Evolutionary conservation across 2,329 filamentous ascomycete species (phyloP).

Genomic region (Aspergillus awamori): DNA sequence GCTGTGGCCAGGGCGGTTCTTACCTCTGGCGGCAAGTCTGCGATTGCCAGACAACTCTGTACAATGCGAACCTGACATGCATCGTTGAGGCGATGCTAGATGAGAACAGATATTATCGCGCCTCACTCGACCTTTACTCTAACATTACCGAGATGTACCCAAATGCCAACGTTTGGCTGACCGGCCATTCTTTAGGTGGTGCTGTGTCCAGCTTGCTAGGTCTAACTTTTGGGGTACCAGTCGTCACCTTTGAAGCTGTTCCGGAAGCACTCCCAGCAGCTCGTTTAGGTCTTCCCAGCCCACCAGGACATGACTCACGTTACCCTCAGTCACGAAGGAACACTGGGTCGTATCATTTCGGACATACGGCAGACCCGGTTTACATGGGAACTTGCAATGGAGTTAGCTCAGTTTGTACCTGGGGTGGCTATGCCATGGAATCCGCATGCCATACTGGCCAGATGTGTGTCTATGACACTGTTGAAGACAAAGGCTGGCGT

Average conservation of each 20-base stretch:
- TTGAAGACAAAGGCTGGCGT: slow-evolving; percentile 87
- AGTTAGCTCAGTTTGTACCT: slow-evolving; percentile 83
- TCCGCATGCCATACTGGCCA: slow-evolving; percentile 86
- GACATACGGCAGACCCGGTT: slow-evolving; percentile 92
- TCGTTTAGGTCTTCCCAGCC: slow-evolving; percentile 80
- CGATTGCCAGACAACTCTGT: slow-evolving; percentile 84
- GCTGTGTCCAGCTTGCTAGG: slow-evolving; percentile 86
- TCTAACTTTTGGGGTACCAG: slow-evolving; percentile 85
- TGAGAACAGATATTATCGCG: slow-evolving; percentile 90
- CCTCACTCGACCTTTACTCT: slow-evolving; percentile 83
- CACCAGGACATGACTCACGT: slow-evolving; percentile 73
- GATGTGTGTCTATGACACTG: slow-evolving; percentile 90
- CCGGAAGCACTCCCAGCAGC: slow-evolving; percentile 86
- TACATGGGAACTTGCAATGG: slow-evolving; percentile 94
- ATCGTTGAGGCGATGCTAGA: slow-evolving; percentile 72
- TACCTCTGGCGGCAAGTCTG: slow-evolving; percentile 91
- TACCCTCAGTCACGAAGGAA: slow-evolving; percentile 70
- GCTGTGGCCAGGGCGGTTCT: slow-evolving; percentile 90
- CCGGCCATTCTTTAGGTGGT: slow-evolving; percentile 90
- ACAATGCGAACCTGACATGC: slow-evolving; percentile 90
- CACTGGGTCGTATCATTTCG: slow-evolving; percentile 86
- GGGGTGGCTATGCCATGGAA: slow-evolving; percentile 92
- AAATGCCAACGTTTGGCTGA: slow-evolving; percentile 80
- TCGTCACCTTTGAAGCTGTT: slow-evolving; percentile 90
- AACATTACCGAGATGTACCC: slow-evolving; percentile 92